Evolutionary conservation across 1,284 basidiomycete species (phyloP).

Genomic region (Papiliotrema nemorosa): DNA sequence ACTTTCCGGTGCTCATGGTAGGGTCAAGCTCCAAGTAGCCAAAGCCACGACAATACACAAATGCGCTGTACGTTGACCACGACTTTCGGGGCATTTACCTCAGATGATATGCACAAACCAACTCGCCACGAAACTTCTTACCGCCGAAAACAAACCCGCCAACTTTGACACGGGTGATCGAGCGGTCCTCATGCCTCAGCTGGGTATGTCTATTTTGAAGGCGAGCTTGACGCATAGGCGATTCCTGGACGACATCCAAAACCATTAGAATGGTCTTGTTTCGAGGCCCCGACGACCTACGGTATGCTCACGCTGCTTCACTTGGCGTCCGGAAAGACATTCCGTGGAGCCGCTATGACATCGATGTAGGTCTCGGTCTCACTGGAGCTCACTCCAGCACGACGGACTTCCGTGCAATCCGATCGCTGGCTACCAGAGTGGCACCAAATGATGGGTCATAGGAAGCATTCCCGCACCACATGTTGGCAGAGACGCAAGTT

Average conservation of each 20-base stretch:
- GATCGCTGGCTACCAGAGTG: neutral
- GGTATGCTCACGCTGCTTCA: slow-evolving; percentile 40
- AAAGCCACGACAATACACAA: slow-evolving; percentile 36
- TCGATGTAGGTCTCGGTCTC: slow-evolving; percentile 30
- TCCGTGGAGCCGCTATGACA: slow-evolving; percentile 41
- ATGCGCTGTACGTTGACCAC: slow-evolving; percentile 33
- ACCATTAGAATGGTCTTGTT: slow-evolving; percentile 43
- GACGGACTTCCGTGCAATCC: slow-evolving; percentile 36
- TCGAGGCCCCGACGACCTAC: slow-evolving; percentile 34
- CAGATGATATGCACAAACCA: slow-evolving; percentile 45
- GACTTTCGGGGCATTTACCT: neutral
- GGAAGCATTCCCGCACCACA: no score
- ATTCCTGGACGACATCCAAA: slow-evolving; percentile 43
- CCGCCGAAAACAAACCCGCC: slow-evolving; percentile 41
- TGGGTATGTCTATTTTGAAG: slow-evolving; percentile 25
- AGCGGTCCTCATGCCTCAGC: slow-evolving; percentile 48
- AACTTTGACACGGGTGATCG: slow-evolving; percentile 47
- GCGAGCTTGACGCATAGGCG: slow-evolving; percentile 23
- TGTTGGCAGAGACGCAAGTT: no score
- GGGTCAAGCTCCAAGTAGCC: slow-evolving; percentile 41
- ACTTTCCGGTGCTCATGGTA: slow-evolving; percentile 11
- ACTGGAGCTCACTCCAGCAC: slow-evolving; percentile 12
- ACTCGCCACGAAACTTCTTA: slow-evolving; percentile 47
- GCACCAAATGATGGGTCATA: no score
- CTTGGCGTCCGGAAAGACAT: slow-evolving; percentile 14